Evolutionary conservation across 176 grass and related monocot species (phyloP).

Genomic region (Triticum urartu): DNA sequence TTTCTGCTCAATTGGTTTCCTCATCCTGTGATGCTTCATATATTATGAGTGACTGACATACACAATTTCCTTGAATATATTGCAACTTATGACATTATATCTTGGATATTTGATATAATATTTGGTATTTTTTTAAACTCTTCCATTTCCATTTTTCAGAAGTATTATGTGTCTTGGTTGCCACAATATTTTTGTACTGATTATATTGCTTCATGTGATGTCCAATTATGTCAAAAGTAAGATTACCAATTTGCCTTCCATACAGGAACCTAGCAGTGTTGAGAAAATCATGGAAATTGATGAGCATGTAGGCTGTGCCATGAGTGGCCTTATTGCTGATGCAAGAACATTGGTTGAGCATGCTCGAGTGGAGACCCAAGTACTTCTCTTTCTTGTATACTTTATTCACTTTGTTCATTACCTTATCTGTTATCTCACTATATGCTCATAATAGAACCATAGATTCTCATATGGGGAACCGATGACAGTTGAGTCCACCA

Average conservation of each 20-base stretch:
- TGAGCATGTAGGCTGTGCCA: conserved; percentile 87
- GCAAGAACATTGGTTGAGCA: conserved; percentile 95
- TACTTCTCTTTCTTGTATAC: background rate
- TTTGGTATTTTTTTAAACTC: background rate
- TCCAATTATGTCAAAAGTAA: background rate
- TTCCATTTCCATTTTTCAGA: background rate
- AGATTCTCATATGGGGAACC: conserved; percentile 96
- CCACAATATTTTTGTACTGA: background rate
- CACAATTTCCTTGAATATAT: background rate
- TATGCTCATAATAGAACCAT: conserved; percentile 67
- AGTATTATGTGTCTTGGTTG: background rate
- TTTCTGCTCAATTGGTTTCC: background rate
- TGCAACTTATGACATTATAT: conserved; percentile 2
- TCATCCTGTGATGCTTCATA: background rate
- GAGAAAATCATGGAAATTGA: conserved; percentile 99
- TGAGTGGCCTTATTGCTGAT: conserved; percentile 96
- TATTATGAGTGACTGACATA: background rate
- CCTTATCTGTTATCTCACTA: conserved; percentile 5
- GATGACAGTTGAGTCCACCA: conserved; percentile 93
- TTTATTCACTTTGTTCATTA: background rate
- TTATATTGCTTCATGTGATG: background rate
- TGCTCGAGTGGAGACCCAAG: conserved; percentile 81
- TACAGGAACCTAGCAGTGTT: conserved; percentile 95
- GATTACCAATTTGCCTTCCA: background rate
- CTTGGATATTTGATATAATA: background rate